A percentile compares a stretch with the other conserved stretches of the same genome.
These are phyloP conservation scores for Capronia coronata DNA, from an alignment of 2,329 filamentous ascomycete genomes.

Conservation along the genomic window DNA sequence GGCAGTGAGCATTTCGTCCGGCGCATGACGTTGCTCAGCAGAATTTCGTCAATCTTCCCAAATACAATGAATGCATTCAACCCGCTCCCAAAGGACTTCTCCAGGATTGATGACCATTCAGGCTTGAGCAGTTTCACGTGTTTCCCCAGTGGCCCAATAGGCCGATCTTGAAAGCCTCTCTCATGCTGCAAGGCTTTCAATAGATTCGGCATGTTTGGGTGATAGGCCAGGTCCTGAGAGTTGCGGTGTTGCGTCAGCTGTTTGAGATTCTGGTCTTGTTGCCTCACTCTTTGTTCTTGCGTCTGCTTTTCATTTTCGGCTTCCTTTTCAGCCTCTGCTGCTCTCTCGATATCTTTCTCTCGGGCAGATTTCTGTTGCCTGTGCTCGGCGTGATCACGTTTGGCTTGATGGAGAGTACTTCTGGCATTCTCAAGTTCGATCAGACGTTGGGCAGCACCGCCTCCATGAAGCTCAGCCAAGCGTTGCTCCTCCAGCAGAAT, in stretches of 20 bases:
- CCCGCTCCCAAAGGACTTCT: slow-evolving; percentile 63
- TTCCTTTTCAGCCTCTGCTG: slow-evolving; percentile 25
- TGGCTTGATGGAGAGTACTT: slow-evolving; percentile 43
- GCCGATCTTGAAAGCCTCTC: slow-evolving; percentile 59
- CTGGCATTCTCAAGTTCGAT: slow-evolving; percentile 55
- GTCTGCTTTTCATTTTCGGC: slow-evolving; percentile 21
- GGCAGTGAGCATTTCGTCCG: slow-evolving; percentile 47
- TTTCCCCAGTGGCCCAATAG: slow-evolving; percentile 76
- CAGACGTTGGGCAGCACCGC: slow-evolving; percentile 57
- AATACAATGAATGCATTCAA: slow-evolving; percentile 77
- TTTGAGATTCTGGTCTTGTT: slow-evolving; percentile 47
- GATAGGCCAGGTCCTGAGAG: slow-evolving; percentile 59
- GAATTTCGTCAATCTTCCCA: slow-evolving; percentile 66
- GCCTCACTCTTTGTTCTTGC: slow-evolving; percentile 51
- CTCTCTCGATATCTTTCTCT: slow-evolving; percentile 33
- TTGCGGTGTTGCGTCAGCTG: slow-evolving; percentile 53
- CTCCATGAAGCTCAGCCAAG: slow-evolving; percentile 63
- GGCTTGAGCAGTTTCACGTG: slow-evolving; percentile 70
- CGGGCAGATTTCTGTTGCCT: slow-evolving; percentile 33
- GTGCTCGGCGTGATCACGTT: slow-evolving; percentile 39
- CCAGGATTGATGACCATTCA: slow-evolving; percentile 76
- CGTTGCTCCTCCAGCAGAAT: slow-evolving; percentile 46
- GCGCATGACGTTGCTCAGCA: slow-evolving; percentile 60
- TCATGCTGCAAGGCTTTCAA: slow-evolving; percentile 65
- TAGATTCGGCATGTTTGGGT: slow-evolving; percentile 51